Evolutionary conservation across 2,329 filamentous ascomycete species (phyloP), one percentile per base, ranked within the genome.

Genomic region (Macrophomina tecta): DNA sequence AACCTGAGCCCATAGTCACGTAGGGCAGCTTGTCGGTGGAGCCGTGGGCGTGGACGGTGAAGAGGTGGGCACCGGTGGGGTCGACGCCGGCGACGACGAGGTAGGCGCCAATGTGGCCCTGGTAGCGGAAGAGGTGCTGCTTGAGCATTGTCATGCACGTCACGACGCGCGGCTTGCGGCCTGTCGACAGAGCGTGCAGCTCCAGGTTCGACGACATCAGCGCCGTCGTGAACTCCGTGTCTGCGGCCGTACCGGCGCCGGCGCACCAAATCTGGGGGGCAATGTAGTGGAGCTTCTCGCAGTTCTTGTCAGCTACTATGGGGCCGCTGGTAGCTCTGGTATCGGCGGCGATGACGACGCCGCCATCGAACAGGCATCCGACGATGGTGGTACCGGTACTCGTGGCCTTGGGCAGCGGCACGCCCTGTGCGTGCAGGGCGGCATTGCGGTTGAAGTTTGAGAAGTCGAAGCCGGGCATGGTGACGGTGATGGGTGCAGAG

Each of bases 251-350:
- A 81, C 96, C 95, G 73, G 95, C 96, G 73, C 95, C 95, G 9
- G 95, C 95, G 82, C 95, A 99, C 95, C 95, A 99, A 82, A 99
- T 99, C 82, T 97, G 93, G 68, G 95, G 94, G 51, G 95, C 87
- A 80, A 99, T 99, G 86, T 96, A 99, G 85, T 99, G 95, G 71
- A 99, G 90, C 85, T 99, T 99, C 84, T 99, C 94, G 85, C 95
- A 98, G 87, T 99, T 99, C 92, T 99, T 99, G 88, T 99, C 95
- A 82, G 96, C 96, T 74, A 99, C 95, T 82, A 99, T 99, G 72
- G 95, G 94, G 42, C 95, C 95, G 71, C 92, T 96, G 55, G 95
- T 99, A 70, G 95, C 95, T 87, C 95, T 89, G 72, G 95, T 99
- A 83, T 99, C 95, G 83, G 95, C 95, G 70, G 95, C 95, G 81